Conservation (phyloP, 306 rosid species). For the Vigna nakashimae region DNA sequence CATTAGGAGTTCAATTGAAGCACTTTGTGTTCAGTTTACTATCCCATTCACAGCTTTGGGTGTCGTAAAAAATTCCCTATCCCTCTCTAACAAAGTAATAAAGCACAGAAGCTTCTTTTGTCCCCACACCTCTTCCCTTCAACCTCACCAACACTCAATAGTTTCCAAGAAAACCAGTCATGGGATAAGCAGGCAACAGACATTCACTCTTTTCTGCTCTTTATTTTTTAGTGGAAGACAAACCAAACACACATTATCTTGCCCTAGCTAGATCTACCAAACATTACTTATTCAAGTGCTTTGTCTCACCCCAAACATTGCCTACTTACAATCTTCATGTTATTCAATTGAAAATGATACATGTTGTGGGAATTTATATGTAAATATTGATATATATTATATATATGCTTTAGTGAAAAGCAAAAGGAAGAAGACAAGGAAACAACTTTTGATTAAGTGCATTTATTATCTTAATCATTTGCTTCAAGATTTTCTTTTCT, state of each 20-base stretch:
- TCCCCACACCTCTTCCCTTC: slow-evolving; percentile 49
- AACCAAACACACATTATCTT: slow-evolving; percentile 27
- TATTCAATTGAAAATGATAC: slow-evolving; percentile 24
- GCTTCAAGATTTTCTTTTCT: slow-evolving; percentile 11
- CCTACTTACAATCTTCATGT: slow-evolving; percentile 34
- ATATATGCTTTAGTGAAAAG: slow-evolving; percentile 45
- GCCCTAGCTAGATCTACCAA: slow-evolving; percentile 25
- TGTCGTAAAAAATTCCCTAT: slow-evolving; percentile 48
- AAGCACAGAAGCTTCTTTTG: slow-evolving; percentile 74
- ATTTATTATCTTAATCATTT: slow-evolving; percentile 38
- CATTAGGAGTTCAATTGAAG: slow-evolving; percentile 48
- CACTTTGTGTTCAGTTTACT: slow-evolving; percentile 55
- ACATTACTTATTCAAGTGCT: slow-evolving; percentile 34
- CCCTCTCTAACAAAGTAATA: slow-evolving; percentile 50
- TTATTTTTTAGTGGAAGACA: slow-evolving; percentile 47
- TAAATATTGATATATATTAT: too few species aligned
- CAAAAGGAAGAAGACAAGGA: slow-evolving; percentile 51
- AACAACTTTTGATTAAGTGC: slow-evolving; percentile 43
- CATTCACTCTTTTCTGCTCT: slow-evolving; percentile 33
- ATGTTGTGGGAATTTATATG: too few species aligned
- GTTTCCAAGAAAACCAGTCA: slow-evolving; percentile 40
- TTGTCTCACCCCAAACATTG: slow-evolving; percentile 37
- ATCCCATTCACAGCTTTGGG: slow-evolving; percentile 49
- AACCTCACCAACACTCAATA: slow-evolving; percentile 36
- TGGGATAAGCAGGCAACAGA: slow-evolving; percentile 44